A percentile compares a stretch with the other conserved stretches of the same genome.
phyloP scores from a whole-genome alignment of 192 early-diverging fungal species.

The Backusella luteola region DNA sequence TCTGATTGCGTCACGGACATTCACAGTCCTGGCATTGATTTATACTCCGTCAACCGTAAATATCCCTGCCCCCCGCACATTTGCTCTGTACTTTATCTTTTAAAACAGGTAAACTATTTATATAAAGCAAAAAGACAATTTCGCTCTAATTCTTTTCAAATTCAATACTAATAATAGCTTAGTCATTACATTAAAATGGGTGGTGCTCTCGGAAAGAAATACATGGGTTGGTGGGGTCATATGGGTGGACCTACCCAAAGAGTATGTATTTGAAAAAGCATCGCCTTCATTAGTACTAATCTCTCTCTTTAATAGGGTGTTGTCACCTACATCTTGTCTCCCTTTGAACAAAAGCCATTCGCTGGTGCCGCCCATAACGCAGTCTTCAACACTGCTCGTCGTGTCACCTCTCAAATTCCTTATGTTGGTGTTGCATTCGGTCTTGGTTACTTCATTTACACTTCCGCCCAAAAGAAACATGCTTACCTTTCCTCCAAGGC shows the following conservation, averaged over 20 bases:
- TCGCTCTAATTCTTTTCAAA: not conserved
- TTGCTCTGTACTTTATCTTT: not conserved
- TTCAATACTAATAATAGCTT: not conserved
- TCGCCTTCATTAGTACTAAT: not conserved
- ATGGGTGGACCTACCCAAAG: constrained; percentile 57
- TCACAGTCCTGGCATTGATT: constrained; percentile 2
- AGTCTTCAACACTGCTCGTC: constrained; percentile 62
- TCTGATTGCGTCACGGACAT: not conserved
- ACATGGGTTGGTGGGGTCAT: constrained; percentile 52
- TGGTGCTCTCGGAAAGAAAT: constrained; percentile 24
- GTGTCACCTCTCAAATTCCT: constrained; percentile 48
- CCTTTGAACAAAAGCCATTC: constrained; percentile 62
- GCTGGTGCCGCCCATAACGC: constrained; percentile 56
- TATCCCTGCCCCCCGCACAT: constrained; percentile 2
- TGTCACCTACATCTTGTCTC: constrained; percentile 56
- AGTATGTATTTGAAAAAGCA: constrained; percentile 18
- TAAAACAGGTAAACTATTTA: not conserved
- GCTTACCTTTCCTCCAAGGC: constrained; percentile 40
- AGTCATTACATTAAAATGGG: constrained; percentile 24
- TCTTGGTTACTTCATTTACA: constrained; percentile 48
- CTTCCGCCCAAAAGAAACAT: constrained; percentile 42
- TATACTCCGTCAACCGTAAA: not conserved
- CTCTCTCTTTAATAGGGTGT: constrained; percentile 38
- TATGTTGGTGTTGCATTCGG: constrained; percentile 55
- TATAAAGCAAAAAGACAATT: not conserved